Evolutionary conservation across 345 rosid genomes (phyloP).

Genomic region (Iberis pinnata): DNA sequence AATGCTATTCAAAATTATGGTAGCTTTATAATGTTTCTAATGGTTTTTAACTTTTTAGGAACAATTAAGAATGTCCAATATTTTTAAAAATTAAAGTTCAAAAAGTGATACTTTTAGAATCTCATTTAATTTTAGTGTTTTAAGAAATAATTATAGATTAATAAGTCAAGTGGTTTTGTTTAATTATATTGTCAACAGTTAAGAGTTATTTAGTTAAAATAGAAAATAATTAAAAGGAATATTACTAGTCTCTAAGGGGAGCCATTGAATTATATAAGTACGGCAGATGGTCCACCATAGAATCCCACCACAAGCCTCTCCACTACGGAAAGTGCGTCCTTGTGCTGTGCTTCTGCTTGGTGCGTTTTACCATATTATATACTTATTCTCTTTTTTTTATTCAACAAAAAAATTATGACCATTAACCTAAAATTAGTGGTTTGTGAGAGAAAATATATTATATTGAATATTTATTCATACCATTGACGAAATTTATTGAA

Average conservation of each 20-base stretch:
- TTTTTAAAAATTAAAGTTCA: too few species aligned
- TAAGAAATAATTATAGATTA: not conserved
- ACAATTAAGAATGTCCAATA: too few species aligned
- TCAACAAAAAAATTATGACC: constrained; percentile 3
- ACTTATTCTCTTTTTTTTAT: constrained; percentile 1
- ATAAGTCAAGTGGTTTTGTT: not conserved
- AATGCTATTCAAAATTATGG: too few species aligned
- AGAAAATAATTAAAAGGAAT: not conserved
- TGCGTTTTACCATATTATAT: constrained; percentile 12
- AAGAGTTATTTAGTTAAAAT: not conserved
- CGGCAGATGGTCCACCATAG: constrained; percentile 22
- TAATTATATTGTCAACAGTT: not conserved
- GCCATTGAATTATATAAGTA: constrained; percentile 26
- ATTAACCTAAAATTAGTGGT: constrained; percentile 21
- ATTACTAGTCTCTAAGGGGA: constrained; percentile 23
- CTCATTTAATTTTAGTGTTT: not conserved
- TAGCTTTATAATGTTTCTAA: too few species aligned
- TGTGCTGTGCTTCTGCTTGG: constrained; percentile 14
- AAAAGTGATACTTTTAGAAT: too few species aligned
- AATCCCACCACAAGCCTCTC: constrained; percentile 19
- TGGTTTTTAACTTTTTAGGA: too few species aligned
- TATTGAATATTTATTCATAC: constrained; percentile 2
- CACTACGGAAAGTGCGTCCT: constrained; percentile 30
- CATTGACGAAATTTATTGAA: not conserved
- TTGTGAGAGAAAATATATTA: not conserved